Percentiles rank a stretch among this genome's conserved stretches.
These are phyloP conservation scores for Dictyostelium capitatum DNA, from an alignment of 78 protist species.

Conservation along the genomic window DNA sequence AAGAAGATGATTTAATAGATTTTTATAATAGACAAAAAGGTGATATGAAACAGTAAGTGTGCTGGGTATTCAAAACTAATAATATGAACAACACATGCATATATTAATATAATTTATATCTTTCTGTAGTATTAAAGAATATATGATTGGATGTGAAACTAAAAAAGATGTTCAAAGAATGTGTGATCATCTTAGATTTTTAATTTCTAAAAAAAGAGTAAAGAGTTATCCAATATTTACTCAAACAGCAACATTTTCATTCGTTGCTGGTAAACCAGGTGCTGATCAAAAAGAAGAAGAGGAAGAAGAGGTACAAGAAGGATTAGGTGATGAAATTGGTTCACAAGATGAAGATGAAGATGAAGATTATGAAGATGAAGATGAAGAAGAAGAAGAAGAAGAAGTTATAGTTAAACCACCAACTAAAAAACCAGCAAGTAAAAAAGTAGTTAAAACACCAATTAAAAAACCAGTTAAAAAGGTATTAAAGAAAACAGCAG, in stretches of 20 bases:
- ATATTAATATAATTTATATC: not conserved
- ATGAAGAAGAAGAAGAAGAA: not conserved
- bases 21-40: conserved; percentile 63
- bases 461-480: not conserved
- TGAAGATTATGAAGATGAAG: not conserved
- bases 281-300: not conserved
- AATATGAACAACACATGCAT: not conserved
- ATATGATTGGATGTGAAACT: conserved; percentile 62
- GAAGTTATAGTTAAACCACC: conserved; percentile 1
- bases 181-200: conserved; percentile 60
- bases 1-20: conserved; percentile 53
- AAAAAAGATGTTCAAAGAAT: conserved; percentile 72
- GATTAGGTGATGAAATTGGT: not conserved
- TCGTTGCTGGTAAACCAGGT: not conserved
- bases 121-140: conserved; percentile 44
- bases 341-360: conserved; percentile 34
- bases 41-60: conserved; percentile 77
- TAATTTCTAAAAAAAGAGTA: conserved; percentile 13
- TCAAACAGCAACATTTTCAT: conserved; percentile 40
- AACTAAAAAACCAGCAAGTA: not conserved
- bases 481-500: not conserved
- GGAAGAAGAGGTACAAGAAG: conserved; percentile 5
- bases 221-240: conserved; percentile 40
- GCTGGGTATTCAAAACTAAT: no score
- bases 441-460: conserved; percentile 7